Evolutionary conservation across 164 flowering plant species (phyloP).

Genomic region (Macadamia integrifolia): DNA sequence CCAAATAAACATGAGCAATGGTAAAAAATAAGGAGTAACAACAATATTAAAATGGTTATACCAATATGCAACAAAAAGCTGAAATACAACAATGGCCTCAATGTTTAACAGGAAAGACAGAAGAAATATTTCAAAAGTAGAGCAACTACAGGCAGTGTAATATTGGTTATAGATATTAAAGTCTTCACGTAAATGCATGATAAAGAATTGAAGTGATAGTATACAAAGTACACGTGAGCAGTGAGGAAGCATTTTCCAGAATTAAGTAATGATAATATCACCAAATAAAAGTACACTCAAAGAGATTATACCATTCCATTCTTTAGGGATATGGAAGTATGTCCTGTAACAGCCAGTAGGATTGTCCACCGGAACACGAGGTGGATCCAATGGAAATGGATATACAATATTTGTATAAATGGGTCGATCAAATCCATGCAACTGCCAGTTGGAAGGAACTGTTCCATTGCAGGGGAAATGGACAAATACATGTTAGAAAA

Average conservation of each 20-base stretch:
- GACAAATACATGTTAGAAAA: background rate
- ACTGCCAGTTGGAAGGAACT: conserved; percentile 99
- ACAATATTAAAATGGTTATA: background rate
- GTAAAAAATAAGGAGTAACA: background rate
- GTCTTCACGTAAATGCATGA: background rate
- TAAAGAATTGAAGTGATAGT: background rate
- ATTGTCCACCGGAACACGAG: conserved; percentile 66
- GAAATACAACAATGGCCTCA: background rate
- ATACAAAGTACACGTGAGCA: background rate
- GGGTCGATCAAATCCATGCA: conserved; percentile 93
- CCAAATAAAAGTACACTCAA: background rate
- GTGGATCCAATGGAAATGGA: conserved; percentile 89
- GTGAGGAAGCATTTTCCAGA: background rate
- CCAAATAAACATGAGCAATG: no score
- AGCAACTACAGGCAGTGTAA: background rate
- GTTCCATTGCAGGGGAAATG: conserved; percentile 24
- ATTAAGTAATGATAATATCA: background rate
- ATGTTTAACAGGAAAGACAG: background rate
- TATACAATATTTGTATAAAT: conserved; percentile 76
- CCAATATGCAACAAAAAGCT: background rate
- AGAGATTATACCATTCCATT: conserved; percentile 73
- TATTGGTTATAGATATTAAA: background rate
- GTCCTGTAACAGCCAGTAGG: conserved; percentile 98
- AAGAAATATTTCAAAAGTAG: background rate
- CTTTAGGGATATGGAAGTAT: conserved; percentile 61